Conservation (phyloP, 331 rosid genomes). For the Rhamnella rubrinervis region DNA sequence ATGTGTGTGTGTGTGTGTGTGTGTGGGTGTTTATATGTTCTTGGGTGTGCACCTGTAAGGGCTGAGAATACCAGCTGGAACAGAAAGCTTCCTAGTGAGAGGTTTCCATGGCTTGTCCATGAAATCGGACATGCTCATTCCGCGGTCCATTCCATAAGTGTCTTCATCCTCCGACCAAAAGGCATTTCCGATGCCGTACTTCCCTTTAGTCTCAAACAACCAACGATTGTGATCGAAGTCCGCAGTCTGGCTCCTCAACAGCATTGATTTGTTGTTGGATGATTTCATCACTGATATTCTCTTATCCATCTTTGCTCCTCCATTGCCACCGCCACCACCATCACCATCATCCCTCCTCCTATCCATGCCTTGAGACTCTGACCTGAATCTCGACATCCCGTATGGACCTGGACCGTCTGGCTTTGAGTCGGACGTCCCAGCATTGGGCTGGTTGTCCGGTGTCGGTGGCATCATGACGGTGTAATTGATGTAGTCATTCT, state of each 20-base stretch:
- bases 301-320: constrained; percentile 45
- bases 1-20: too few species aligned
- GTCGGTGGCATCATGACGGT: constrained; percentile 81
- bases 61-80: constrained; percentile 58
- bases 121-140: constrained; percentile 64
- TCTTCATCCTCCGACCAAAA: constrained; percentile 61
- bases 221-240: constrained; percentile 87
- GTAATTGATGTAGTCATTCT: constrained; percentile 63
- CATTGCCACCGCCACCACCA: constrained; percentile 12
- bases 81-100: constrained; percentile 56
- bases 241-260: constrained; percentile 65
- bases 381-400: constrained; percentile 23
- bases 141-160: constrained; percentile 34
- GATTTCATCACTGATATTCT: constrained; percentile 63
- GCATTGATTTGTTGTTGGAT: constrained; percentile 59
- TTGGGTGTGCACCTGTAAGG: constrained; percentile 57
- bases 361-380: constrained; percentile 17
- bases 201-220: constrained; percentile 80
- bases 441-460: constrained; percentile 70
- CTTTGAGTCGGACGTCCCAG: constrained; percentile 34
- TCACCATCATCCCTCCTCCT: not conserved
- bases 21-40: not conserved
- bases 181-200: constrained; percentile 79
- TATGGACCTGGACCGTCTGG: constrained; percentile 22
- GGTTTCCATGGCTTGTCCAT: constrained; percentile 90